Evolutionary conservation across 1,139 yeast genomes (phyloP), one percentile per base, ranked within the genome.

Genomic region (Saccharomyces hybrid): DNA sequence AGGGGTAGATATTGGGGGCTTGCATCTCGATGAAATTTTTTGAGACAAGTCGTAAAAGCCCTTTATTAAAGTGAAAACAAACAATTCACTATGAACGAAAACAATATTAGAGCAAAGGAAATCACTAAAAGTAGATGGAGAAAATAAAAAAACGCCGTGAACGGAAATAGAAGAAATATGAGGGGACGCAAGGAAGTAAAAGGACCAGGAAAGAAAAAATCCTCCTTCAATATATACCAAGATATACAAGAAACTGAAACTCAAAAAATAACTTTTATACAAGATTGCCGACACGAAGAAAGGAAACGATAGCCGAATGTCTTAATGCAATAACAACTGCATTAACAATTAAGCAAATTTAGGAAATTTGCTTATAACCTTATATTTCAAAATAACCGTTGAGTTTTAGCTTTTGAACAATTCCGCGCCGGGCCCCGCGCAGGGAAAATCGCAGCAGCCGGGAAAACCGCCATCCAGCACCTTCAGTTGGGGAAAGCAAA

Each of bases 381-480:
- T 38, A 38, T 16, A 38, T 38, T 38, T 38, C 25, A 16, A 20
- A 38, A 38, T 38, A 38, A 16, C 44, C 44, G 44, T 38, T 38
- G 44, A 38, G 44, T 38, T 38, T 38, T 38, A 38, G 44, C 44
- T 38, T 38, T 38, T 38, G 25, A 3, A 38, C 4, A 38, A 6
- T 38, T 38, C 44, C 44, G 44, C 44, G 44, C 44, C 25, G 44
- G 44, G 44, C 7, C 25, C 44, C 44, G n/a, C 25, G 44, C 44
- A 38, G 44, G 6, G 44, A 38, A 38, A 38, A 38, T 38, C 44
- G 44, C 44, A 13, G n/a, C n/a, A 38, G 11, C 25, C 44, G 44
- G 44, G 20, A 38, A 38, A 38, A 38, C 25, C 44, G 7, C 13
- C 44, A 9, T 9, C n/a, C 44, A 13, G 44, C n/a, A 16, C 25